Evolutionary conservation across 768 basidiomycete species (phyloP).

Genomic region (Russula abietina): DNA sequence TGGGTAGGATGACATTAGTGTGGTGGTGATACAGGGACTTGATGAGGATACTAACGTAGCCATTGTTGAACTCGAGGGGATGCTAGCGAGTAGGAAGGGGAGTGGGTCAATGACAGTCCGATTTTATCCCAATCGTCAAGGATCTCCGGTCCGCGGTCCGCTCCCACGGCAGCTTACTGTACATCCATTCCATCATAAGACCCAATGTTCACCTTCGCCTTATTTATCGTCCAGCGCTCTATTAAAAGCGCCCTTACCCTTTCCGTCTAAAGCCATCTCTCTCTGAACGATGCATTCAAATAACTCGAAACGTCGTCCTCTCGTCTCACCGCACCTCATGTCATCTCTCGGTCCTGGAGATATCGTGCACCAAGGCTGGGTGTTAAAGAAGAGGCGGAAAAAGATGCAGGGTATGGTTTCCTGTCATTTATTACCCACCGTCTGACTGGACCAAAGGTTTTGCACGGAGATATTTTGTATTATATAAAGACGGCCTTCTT

Average conservation of each 20-base stretch:
- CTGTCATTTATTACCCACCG: not conserved
- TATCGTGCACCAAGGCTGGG: conserved; percentile 64
- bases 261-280: not conserved
- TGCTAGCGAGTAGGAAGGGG: not conserved
- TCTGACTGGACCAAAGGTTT: conserved; percentile 47
- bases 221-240: not conserved
- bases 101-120: not conserved
- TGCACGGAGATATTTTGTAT: conserved; percentile 75
- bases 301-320: not conserved
- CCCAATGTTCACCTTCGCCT: not conserved
- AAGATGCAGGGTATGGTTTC: conserved; percentile 70
- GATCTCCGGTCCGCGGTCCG: conserved; percentile 13
- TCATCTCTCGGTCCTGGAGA: conserved; percentile 5
- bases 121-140: conserved; percentile 5
- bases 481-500: conserved; percentile 62
- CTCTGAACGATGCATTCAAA: not conserved
- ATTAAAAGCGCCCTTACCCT: not conserved
- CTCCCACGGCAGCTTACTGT: not conserved
- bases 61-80: conserved; percentile 36
- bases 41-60: conserved; percentile 46
- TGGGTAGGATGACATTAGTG: conserved; percentile 32
- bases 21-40: conserved; percentile 20
- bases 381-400: conserved; percentile 81
- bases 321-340: not conserved
- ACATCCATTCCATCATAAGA: no score